Evolutionary conservation across 441 rosid species (phyloP).

Genomic region (Pelargonium myrrhifolium): DNA sequence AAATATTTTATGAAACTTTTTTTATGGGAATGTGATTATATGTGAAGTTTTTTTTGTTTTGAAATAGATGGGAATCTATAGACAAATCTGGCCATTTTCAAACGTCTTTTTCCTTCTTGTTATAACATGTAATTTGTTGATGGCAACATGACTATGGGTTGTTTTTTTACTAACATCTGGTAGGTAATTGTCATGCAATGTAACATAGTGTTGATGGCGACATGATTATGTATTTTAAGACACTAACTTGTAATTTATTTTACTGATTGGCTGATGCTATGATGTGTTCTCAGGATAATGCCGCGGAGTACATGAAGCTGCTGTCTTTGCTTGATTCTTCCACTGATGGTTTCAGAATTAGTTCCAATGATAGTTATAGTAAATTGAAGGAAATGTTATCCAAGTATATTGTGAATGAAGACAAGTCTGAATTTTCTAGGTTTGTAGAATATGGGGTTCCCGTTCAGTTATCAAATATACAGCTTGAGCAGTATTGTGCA

Average conservation of each 20-base stretch:
- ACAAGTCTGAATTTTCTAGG: constrained; percentile 41
- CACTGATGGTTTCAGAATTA: constrained; percentile 17
- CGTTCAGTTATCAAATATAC: constrained; percentile 62
- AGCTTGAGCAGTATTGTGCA: constrained; percentile 89
- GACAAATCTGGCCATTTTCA: too few relatives aligned
- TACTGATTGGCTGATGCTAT: constrained; percentile 2
- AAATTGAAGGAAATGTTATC: constrained; percentile 39
- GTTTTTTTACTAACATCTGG: too few relatives aligned
- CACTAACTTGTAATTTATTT: not conserved
- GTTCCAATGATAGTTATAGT: constrained; percentile 25
- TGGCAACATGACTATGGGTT: too few relatives aligned
- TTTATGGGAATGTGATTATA: too few relatives aligned
- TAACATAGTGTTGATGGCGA: too few relatives aligned
- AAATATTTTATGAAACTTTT: too few relatives aligned
- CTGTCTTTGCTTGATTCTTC: constrained; percentile 32
- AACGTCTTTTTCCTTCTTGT: too few relatives aligned
- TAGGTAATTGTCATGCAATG: too few relatives aligned
- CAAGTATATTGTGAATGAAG: constrained; percentile 30
- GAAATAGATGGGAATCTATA: too few relatives aligned
- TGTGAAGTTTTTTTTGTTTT: not conserved
- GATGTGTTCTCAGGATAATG: constrained; percentile 32
- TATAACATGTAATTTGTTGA: too few relatives aligned
- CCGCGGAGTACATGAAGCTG: constrained; percentile 27
- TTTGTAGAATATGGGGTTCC: constrained; percentile 93
- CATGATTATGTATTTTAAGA: too few relatives aligned